phyloP scores from a whole-genome alignment of 2,329 filamentous ascomycete species.

The Trematosphaeria pertusa region DNA sequence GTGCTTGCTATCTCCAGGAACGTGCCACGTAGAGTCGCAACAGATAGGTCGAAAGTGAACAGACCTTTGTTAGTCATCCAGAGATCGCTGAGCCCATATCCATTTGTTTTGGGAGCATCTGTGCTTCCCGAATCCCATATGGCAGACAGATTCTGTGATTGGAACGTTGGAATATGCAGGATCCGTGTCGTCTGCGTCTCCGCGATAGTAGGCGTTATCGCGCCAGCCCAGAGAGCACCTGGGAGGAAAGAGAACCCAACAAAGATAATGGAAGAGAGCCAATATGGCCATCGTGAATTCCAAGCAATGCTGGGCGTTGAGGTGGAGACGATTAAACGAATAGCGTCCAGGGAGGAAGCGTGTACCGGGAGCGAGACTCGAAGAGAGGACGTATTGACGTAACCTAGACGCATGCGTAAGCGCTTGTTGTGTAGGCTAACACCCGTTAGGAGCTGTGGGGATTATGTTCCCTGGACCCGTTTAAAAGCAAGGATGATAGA shows the following conservation, averaged over 20 bases:
- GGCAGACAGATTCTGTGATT: slow-evolving; percentile 1
- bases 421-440: neutral
- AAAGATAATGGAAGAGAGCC: slow-evolving; percentile 2
- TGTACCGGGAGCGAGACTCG: slow-evolving; percentile 1
- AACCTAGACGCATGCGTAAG: neutral
- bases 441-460: too few relatives aligned
- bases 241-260: slow-evolving; percentile 8
- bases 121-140: neutral
- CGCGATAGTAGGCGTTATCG: slow-evolving; percentile 8
- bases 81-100: neutral
- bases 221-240: slow-evolving; percentile 12
- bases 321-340: slow-evolving; percentile 5
- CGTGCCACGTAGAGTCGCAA: slow-evolving; percentile 4
- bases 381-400: slow-evolving; percentile 6
- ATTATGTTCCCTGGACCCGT: too few relatives aligned
- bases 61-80: slow-evolving; percentile 8
- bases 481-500: too few relatives aligned
- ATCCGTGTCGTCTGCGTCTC: slow-evolving; percentile 3
- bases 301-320: slow-evolving; percentile 6
- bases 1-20: slow-evolving; percentile 5
- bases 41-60: slow-evolving; percentile 7
- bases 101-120: neutral
- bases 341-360: slow-evolving; percentile 5
- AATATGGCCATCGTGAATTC: slow-evolving; percentile 3
- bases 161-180: slow-evolving; percentile 7